These are phyloP conservation scores for Solanum chilense DNA, from an alignment of 257 asterid species.

Conservation along the genomic window DNA sequence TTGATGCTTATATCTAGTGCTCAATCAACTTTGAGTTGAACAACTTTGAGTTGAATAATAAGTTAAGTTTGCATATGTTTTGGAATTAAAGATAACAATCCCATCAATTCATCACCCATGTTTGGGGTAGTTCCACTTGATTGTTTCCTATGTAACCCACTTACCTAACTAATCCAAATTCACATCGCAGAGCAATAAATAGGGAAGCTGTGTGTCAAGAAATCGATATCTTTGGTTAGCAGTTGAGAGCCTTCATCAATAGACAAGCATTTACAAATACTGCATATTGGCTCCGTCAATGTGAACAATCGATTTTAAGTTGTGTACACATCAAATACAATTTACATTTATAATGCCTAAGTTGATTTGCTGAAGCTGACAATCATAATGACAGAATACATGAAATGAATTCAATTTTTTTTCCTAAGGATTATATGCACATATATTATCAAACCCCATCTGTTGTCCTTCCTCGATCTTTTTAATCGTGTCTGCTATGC, in stretches of 20 bases:
- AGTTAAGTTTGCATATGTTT: background rate
- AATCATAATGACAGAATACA: background rate
- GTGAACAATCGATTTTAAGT: background rate
- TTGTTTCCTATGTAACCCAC: background rate
- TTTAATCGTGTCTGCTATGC: conserved; percentile 37
- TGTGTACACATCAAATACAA: background rate
- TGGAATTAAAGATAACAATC: background rate
- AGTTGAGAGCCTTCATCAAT: background rate
- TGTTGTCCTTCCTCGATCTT: conserved; percentile 18
- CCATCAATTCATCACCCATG: background rate
- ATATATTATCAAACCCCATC: conserved; percentile 51
- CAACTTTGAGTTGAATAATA: background rate
- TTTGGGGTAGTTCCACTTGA: background rate
- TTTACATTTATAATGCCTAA: background rate
- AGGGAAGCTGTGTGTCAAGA: background rate
- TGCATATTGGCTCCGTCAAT: background rate
- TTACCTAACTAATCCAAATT: background rate
- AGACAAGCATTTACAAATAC: background rate
- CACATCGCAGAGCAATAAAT: background rate
- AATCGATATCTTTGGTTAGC: background rate
- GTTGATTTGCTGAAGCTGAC: background rate
- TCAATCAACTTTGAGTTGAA: background rate
- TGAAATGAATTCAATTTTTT: background rate
- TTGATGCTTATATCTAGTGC: background rate
- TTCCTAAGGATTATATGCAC: conserved; percentile 15